Evolutionary conservation across 179 eudicot genomes (phyloP), one percentile per base, ranked within the genome.

Genomic region (Spinacia oleracea): DNA sequence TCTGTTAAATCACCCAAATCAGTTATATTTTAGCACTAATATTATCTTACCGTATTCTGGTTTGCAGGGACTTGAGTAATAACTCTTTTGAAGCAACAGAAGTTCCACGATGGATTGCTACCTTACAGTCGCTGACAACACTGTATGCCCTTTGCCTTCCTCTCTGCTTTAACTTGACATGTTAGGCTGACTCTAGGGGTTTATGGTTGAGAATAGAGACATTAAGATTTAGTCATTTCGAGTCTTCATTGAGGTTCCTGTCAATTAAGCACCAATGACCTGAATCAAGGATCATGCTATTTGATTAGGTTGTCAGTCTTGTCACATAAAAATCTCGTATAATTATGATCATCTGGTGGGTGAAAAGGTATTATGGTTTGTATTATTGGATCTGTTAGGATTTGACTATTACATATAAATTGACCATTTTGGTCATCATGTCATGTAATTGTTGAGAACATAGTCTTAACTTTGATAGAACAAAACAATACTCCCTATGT

Each of bases 31-130:
- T 73, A 21, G 27, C 64, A 32, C 4, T 25, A 5, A 34, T 73
- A 10, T 16, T 38, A 45, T 20, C 18, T 32, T 65, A 65, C 16
- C 38, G 27, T 20, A 1, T 29, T 69, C 16, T 43, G 60, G 58
- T 78, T 88, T 87, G 83, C 91, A 91, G 96, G 92, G 96, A 89
- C 79, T 79, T 91, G 86, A 89, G 96, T 86, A 91, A 91, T 77
- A 91, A 91, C 43, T 87, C 81, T 77, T 91, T 91, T 70, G 80
- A 82, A 11, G 78, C 79, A 71, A 65, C 93, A 42, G 79, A 81
- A 27, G 71, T 83, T 78, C 90, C 93, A 27, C 34, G 75, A 46
- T 90, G 90, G 93, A 81, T 90, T 48, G 20, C 89, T 48, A 65
- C 79, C 74, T 82, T 84, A 74, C 84, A 69, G 69, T 83, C 89